Base-by-base conservation (phyloP, 768 basidiomycete species). In the Clavulina sp. region DNA sequence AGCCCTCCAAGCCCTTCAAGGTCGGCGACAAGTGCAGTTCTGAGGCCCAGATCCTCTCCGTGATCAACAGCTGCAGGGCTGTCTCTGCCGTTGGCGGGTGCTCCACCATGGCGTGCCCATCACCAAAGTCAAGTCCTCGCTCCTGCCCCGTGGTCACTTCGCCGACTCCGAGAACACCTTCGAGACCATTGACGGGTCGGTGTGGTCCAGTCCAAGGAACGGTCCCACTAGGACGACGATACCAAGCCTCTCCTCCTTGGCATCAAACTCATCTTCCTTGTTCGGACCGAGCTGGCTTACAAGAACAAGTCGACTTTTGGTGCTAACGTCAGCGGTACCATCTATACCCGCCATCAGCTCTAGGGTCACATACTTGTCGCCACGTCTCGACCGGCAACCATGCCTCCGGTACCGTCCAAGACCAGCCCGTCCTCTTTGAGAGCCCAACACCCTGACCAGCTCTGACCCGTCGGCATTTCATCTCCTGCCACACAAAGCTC, bases 131-230 rank as follows among this genome's bases (percentile, higher is more conserved):
- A 72, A 81, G 18, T 97, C 95, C 0, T 73, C 92, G 5, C 97
- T 99, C 81, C 74, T 99, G 40, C 97, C 93, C 69, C 87, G 95
- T 56, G 93, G 95, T 47, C 79, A 77, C 47, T 99, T 97, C 69
- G 72, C 69, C 60, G 95, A 97, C 70, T 96, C 78, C 64, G 77
- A 84, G 64, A 91, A 95, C 69, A 96, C 95, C 0, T 99, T 99
- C 66, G 89, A 96, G 65, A 81, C 80, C 7, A 73, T 81, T 40
- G 81, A 89, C 55, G 89, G 95, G 63, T 95, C 57, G 91, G 88
- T 38, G 87, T 97, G 18, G 70, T 99, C 4, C 78, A 84, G 62
- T 87, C 86, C 44, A 99, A 99, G 70, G 85, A 93, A 62, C 97
- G 95, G 95, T 91, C 96, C 67, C 78, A 81, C 48, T 97, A 92